Conservation (phyloP, 163 green algal genomes). For the Volvox carteri region DNA sequence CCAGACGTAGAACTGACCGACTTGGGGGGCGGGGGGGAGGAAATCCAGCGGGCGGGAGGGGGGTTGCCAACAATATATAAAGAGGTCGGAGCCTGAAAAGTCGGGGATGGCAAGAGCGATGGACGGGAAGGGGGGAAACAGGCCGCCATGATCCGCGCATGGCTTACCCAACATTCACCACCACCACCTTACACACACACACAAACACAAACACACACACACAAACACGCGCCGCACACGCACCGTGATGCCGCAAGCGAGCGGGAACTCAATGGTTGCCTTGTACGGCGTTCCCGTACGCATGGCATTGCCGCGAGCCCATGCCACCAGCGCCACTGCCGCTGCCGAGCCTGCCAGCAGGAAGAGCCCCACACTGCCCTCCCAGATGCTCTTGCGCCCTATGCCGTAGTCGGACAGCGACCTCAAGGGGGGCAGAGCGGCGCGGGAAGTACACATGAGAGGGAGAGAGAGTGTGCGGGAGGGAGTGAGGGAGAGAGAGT, state of each 20-base stretch:
- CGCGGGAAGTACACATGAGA: no score
- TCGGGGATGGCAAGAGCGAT: no score
- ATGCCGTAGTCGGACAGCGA: constrained; percentile 96
- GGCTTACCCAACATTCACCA: no score
- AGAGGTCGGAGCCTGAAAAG: neutral
- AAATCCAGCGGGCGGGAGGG: neutral
- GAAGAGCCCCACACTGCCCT: constrained; percentile 97
- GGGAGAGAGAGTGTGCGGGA: no score
- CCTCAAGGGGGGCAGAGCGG: no score
- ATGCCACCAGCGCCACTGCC: constrained; percentile 56
- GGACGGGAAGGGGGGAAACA: no score
- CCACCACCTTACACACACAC: no score
- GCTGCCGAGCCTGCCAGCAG: constrained; percentile 83
- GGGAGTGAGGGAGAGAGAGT: no score
- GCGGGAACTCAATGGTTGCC: constrained; percentile 93
- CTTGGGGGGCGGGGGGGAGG: neutral
- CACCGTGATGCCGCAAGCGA: constrained; percentile 95
- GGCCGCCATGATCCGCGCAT: no score
- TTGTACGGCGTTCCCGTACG: constrained; percentile 67
- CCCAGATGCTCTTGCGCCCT: constrained; percentile 85
- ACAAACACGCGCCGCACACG: no score
- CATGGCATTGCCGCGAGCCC: constrained; percentile 65
- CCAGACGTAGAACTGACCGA: no score
- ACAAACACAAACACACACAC: no score
- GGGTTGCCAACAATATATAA: neutral